Base-by-base conservation (phyloP, 306 rosid genomes). In the Dryas octopetala region DNA sequence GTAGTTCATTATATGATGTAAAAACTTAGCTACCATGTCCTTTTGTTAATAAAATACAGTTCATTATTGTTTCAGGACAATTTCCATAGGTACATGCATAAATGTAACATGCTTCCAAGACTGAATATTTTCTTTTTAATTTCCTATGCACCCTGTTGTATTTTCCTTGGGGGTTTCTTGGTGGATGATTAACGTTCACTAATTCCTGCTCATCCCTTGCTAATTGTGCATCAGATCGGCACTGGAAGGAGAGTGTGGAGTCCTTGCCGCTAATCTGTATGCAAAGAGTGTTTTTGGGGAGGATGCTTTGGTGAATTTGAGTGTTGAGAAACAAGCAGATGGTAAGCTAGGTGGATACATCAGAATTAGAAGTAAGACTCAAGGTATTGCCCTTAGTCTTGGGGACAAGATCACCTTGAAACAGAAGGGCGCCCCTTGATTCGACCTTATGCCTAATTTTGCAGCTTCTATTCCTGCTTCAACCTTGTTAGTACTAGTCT, bases 261-360 rank as follows among this genome's bases (percentile, higher is more conserved):
- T 96, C 83, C 88, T 96, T 1, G 98, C 99, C 15, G 98, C 99
- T 13, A 96, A 96, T 83, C 82, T 96, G 53, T 96, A 92, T 32
- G 99, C 99, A 1, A 96, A 92, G 90, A 96, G 99, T 83, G 97
- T 92, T 49, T 96, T 96, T 54, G 99, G 99, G 75, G 99, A 96
- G 82, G 99, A 96, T 82, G 99, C 99, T 53, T 70, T 96, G 81
- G 99, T 92, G 78, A 96, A 96, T 82, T 81, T 96, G 84, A 96
- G 99, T 82, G 80, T 96, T 43, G 99, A 96, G 86, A 96, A 92
- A 78, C 98, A 90, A 84, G 57, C 78, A 48, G 99, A 96, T 60
- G 91, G 85, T 54, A 96, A 96, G 89, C 89, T 96, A 75, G 84
- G 91, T 73, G 99, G 99, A 65, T 96, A 90, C 86, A 96, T 96